Evolutionary conservation across 2,329 filamentous ascomycete species (phyloP).

Genomic region (Huntiella abstrusa): DNA sequence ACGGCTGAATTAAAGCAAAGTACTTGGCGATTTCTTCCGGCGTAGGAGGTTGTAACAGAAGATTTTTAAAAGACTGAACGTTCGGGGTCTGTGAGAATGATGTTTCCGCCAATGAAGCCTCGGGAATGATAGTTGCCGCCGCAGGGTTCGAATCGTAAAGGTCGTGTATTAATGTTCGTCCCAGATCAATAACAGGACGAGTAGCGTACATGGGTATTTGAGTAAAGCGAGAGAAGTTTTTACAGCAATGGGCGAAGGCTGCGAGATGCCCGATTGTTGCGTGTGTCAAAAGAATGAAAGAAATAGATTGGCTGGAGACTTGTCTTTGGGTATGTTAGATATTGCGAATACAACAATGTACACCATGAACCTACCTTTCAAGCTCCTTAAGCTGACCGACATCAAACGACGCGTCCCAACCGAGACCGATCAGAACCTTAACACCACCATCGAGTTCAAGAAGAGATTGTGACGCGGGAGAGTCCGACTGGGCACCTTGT

Average conservation of each 20-base stretch:
- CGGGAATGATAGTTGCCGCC: slow-evolving; percentile 68
- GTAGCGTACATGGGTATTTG: slow-evolving; percentile 92
- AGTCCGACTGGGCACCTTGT: slow-evolving; percentile 75
- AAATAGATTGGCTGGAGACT: slow-evolving; percentile 56
- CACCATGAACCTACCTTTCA: slow-evolving; percentile 46
- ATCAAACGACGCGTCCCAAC: slow-evolving; percentile 89
- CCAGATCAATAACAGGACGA: slow-evolving; percentile 78
- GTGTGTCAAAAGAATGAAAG: slow-evolving; percentile 84
- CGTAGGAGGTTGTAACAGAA: slow-evolving; percentile 52
- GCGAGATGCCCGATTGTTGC: slow-evolving; percentile 81
- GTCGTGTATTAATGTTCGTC: slow-evolving; percentile 77
- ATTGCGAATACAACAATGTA: neutral
- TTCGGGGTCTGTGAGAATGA: slow-evolving; percentile 10
- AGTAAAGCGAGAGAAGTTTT: slow-evolving; percentile 79
- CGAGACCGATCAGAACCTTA: slow-evolving; percentile 85
- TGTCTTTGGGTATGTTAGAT: slow-evolving; percentile 35
- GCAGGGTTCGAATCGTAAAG: slow-evolving; percentile 77
- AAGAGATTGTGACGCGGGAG: slow-evolving; percentile 79
- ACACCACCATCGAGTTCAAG: slow-evolving; percentile 91
- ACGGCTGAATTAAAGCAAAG: slow-evolving; percentile 73
- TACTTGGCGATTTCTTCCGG: slow-evolving; percentile 80
- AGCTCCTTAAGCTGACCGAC: slow-evolving; percentile 65
- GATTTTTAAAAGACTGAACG: slow-evolving; percentile 25
- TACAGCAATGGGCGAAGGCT: slow-evolving; percentile 92
- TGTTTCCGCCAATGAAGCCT: slow-evolving; percentile 43